These are phyloP conservation scores for Pseudopithomyces chartarum DNA, from an alignment of 2,329 filamentous ascomycete genomes.

Conservation along the genomic window DNA sequence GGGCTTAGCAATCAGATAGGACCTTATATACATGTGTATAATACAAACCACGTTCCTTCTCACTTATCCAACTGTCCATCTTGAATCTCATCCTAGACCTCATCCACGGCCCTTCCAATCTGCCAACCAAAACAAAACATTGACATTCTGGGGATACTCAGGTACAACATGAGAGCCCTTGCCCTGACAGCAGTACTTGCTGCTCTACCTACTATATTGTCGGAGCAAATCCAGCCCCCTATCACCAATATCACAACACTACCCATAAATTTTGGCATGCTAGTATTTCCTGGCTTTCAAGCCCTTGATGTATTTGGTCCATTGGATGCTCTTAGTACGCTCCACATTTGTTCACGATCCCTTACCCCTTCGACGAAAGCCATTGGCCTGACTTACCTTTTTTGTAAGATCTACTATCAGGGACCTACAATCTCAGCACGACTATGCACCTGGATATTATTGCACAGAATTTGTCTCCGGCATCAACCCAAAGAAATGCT, in stretches of 20 bases:
- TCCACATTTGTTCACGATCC: slow-evolving; percentile 9
- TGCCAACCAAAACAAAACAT: too few relatives aligned
- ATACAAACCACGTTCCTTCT: too few relatives aligned
- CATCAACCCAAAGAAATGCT: slow-evolving; percentile 27
- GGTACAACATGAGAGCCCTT: too few relatives aligned
- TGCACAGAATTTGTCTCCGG: slow-evolving; percentile 34
- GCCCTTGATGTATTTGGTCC: slow-evolving; percentile 50
- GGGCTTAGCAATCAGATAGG: too few relatives aligned
- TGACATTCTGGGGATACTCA: too few relatives aligned
- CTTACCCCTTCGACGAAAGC: not conserved
- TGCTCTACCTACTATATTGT: too few relatives aligned
- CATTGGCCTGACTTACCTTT: not conserved
- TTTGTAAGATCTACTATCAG: slow-evolving; percentile 26
- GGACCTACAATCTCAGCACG: slow-evolving; percentile 24
- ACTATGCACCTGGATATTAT: slow-evolving; percentile 33
- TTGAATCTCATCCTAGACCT: too few relatives aligned
- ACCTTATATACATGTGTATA: too few relatives aligned
- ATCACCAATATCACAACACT: slow-evolving; percentile 29
- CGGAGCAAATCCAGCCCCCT: slow-evolving; percentile 10
- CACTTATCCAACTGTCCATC: too few relatives aligned
- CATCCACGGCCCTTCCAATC: too few relatives aligned
- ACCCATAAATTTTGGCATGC: slow-evolving; percentile 29
- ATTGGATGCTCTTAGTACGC: slow-evolving; percentile 48
- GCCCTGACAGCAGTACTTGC: too few relatives aligned
- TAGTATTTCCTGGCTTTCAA: slow-evolving; percentile 30